Conservation (phyloP, 2,329 filamentous ascomycete species). For the Phyllosticta citrichinensis region DNA sequence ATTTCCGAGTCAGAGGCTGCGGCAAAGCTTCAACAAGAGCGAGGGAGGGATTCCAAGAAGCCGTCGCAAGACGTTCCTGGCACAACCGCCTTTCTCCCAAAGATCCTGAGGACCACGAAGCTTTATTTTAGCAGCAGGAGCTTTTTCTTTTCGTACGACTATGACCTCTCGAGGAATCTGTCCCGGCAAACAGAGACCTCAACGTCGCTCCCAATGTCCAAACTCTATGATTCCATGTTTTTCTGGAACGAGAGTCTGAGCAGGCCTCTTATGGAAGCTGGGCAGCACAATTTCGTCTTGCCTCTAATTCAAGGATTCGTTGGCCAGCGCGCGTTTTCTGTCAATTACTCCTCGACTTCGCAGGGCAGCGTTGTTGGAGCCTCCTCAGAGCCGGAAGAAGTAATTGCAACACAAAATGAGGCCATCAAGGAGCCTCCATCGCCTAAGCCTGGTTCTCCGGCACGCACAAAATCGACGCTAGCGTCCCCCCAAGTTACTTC, state of each 20-base stretch:
- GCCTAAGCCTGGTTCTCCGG: constrained; percentile 16
- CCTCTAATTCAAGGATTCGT: constrained; percentile 93
- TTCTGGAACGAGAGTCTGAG: constrained; percentile 86
- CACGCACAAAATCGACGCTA: constrained; percentile 8
- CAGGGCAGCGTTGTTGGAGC: constrained; percentile 26
- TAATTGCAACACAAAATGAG: constrained; percentile 21
- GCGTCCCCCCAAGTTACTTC: constrained; percentile 5
- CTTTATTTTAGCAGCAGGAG: constrained; percentile 74
- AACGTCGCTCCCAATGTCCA: constrained; percentile 52
- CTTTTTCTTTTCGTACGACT: constrained; percentile 93
- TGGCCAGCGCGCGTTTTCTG: constrained; percentile 71
- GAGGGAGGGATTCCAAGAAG: neutral
- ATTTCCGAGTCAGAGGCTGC: constrained; percentile 1
- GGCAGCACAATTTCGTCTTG: constrained; percentile 60
- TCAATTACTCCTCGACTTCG: constrained; percentile 42
- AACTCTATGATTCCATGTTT: constrained; percentile 64
- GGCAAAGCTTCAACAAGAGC: neutral
- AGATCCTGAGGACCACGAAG: constrained; percentile 72
- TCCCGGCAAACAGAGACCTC: constrained; percentile 31
- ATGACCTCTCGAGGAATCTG: constrained; percentile 70
- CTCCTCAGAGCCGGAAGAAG: constrained; percentile 24
- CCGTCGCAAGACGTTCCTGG: constrained; percentile 15
- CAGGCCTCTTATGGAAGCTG: constrained; percentile 62
- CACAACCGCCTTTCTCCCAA: constrained; percentile 53
- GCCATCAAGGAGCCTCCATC: constrained; percentile 11